Conservation (phyloP, 106 monocot genomes). For the Alisma plantagoaquatica region DNA sequence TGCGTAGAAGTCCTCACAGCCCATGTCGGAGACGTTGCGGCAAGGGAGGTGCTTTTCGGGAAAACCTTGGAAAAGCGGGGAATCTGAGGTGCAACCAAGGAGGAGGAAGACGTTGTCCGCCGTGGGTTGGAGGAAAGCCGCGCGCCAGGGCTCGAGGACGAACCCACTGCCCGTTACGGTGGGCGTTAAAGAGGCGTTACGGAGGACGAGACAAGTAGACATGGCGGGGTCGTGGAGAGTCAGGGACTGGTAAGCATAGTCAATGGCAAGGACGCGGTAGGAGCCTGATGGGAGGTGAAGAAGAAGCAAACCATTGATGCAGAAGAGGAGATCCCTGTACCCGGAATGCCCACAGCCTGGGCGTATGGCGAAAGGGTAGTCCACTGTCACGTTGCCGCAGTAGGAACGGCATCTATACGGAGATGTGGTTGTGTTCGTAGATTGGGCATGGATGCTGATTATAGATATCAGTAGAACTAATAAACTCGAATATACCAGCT, state of each 20-base stretch:
- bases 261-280: slow-evolving; percentile 68
- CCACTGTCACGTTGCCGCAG: slow-evolving; percentile 59
- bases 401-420: slow-evolving; percentile 25
- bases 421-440: too few relatives aligned
- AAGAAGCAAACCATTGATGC: slow-evolving; percentile 66
- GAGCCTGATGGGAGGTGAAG: slow-evolving; percentile 79
- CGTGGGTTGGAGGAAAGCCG: slow-evolving; percentile 42
- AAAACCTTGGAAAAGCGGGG: slow-evolving; percentile 81
- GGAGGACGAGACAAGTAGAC: slow-evolving; percentile 76
- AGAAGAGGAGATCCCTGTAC: slow-evolving; percentile 72
- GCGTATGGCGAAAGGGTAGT: slow-evolving; percentile 51
- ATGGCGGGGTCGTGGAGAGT: slow-evolving; percentile 74
- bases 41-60: slow-evolving; percentile 54
- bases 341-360: slow-evolving; percentile 69
- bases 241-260: slow-evolving; percentile 66
- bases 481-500: too few relatives aligned
- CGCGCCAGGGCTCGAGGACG: slow-evolving; percentile 44
- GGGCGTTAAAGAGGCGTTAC: slow-evolving; percentile 12
- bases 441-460: too few relatives aligned
- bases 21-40: slow-evolving; percentile 69
- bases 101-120: slow-evolving; percentile 79
- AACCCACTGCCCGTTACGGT: slow-evolving; percentile 32
- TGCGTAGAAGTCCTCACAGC: slow-evolving; percentile 61
- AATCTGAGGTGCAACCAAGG: slow-evolving; percentile 48
- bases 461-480: too few relatives aligned